Evolutionary conservation across 129 eudicot species (phyloP), one percentile per base, ranked within the genome.

Genomic region (Glebionis coronaria): DNA sequence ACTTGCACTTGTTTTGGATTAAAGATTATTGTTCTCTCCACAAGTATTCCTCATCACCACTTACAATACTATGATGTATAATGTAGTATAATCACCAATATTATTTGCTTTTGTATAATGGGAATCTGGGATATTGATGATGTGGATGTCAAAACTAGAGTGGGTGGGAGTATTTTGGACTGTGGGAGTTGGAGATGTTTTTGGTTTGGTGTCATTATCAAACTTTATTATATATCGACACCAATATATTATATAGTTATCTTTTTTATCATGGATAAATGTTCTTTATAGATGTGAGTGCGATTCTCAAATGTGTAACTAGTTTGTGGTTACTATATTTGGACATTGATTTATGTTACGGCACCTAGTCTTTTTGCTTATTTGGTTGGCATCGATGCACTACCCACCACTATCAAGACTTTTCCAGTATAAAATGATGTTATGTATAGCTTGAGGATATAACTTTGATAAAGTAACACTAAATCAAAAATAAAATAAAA

Each of bases 71-170:
- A 7, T 35, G 42, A 4, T 4, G 40, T 35, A 35, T 9, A 35
- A 57, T 12, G 28, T 13, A 10, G 20, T n/a, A n/a, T n/a, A 12
- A n/a, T 45, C 14, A 49, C 31, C 19, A 19, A 65, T 9, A 25
- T 10, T 68, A 38, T 54, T 12, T 68, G 35, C 62, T 68, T 31
- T 68, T 52, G 38, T 68, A 54, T 68, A 52, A 68, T 68, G 63
- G 73, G 73, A 38, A 38, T 53, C 35, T 54, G 63, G 72, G 14
- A 52, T 68, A 42, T 35, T 61, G 61, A 52, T 68, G 53, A 53
- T 61, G 61, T 68, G 73, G 54, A 68, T 68, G 73, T 63, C 63
- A 54, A 68, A 68, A 54, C 73, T 13, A 68, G 18, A 55, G 42
- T 55, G 9, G 71, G 73, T 40, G 64, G 73, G 23, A 23, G 28